These are phyloP conservation scores for Debaryomycetaceae sp. DNA, from an alignment of 1,139 yeast species.

Conservation along the genomic window DNA sequence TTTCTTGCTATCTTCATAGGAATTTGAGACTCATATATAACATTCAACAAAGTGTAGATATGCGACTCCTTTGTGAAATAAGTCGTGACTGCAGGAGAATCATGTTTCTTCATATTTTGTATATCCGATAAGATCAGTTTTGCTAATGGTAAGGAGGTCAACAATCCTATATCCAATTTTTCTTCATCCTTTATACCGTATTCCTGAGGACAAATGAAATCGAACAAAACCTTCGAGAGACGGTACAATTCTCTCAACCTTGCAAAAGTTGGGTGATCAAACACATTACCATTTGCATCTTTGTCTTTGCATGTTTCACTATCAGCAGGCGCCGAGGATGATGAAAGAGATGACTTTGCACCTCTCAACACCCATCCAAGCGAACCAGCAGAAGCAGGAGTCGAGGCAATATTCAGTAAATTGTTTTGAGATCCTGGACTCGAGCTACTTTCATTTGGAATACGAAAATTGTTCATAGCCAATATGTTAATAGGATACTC, in stretches of 20 bases:
- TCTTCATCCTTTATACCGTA: constrained; percentile 96
- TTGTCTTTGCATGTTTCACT: constrained; percentile 18
- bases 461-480: constrained; percentile 73
- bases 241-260: constrained; percentile 84
- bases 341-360: constrained; percentile 26
- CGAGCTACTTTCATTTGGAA: constrained; percentile 33
- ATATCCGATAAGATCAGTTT: constrained; percentile 82
- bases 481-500: constrained; percentile 77
- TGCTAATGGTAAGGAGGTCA: constrained; percentile 92
- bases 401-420: constrained; percentile 21
- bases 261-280: constrained; percentile 77
- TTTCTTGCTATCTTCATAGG: constrained; percentile 94
- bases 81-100: constrained; percentile 77
- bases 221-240: constrained; percentile 89
- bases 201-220: constrained; percentile 97
- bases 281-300: constrained; percentile 49
- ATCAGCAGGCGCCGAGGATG: constrained; percentile 20
- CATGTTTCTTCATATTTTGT: constrained; percentile 72
- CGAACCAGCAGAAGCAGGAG: constrained; percentile 57
- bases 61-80: constrained; percentile 97
- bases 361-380: constrained; percentile 73
- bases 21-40: constrained; percentile 87
- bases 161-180: constrained; percentile 89
- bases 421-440: constrained; percentile 27
- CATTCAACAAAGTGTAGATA: constrained; percentile 87